Evolutionary conservation across 2,329 filamentous ascomycete genomes (phyloP), one percentile per base, ranked within the genome.

Genomic region (Cytospora schulzeri): DNA sequence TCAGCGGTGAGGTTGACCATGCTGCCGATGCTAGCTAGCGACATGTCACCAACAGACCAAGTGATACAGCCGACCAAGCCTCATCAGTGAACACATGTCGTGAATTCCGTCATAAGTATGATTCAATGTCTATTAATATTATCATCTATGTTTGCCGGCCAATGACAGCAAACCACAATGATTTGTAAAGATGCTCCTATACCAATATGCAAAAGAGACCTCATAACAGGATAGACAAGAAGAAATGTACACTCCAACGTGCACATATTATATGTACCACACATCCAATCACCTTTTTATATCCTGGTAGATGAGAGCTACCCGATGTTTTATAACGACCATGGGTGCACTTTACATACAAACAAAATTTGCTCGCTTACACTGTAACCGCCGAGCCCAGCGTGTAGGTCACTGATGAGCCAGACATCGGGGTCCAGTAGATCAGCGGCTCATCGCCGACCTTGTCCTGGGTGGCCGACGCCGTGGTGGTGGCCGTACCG

Each of bases 401-500:
- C 1, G 65, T 78, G 67, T 83, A 78, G 0, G 77, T 79, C 9
- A 83, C 77, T 0, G 81, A 72, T 0, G 74, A 73, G 1, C 82
- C 82, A 14, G 75, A 72, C 59, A 85, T 71, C 31, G 74, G 74
- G 28, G 80, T 77, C 81, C 81, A 85, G 59, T 82, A 73, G 2
- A 83, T 85, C 52, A 80, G 70, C 5, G 83, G 81, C 71, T 85
- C 83, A 51, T 70, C 78, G n/a, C 85, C 86, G 22, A 85, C 70
- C 73, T 86, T 74, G 70, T 88, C 84, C 38, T 75, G 77, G 1
- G 76, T 77, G 41, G 78, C 78, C 3, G 41, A 7, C 33, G 77
- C 76, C 0, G 76, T 79, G 51, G 75, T 76, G 22, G 78, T 76
- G 14, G 79, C 79, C 1, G 76, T 70, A 5, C 74, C 72, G 45